Percentiles rank a stretch among this genome's conserved stretches.
Conservation (phyloP, 2,329 filamentous ascomycete genomes). For the Cytospora schulzeri region DNA sequence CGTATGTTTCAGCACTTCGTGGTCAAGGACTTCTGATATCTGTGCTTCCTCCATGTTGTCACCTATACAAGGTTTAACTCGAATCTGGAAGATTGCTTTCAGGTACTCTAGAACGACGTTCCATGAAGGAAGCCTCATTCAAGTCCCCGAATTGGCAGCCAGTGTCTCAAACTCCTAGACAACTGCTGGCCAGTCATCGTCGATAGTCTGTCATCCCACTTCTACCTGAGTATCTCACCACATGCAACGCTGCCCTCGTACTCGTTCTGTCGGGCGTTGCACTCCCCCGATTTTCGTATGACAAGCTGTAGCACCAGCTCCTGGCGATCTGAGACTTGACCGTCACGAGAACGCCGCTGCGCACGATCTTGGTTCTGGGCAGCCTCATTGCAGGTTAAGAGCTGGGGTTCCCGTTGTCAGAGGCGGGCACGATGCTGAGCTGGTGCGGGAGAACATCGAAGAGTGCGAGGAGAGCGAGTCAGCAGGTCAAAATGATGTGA, state of each 20-base stretch:
- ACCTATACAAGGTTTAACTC: no score
- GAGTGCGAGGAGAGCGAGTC: slow-evolving; percentile 5
- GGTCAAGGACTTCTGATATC: no score
- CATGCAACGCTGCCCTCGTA: slow-evolving; percentile 7
- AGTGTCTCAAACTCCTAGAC: no score
- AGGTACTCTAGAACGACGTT: no score
- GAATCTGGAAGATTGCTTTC: no score
- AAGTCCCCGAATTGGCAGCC: no score
- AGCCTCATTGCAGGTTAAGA: slow-evolving; percentile 3
- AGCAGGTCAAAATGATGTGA: slow-evolving; percentile 11
- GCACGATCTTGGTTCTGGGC: slow-evolving; percentile 2
- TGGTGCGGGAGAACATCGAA: slow-evolving; percentile 6
- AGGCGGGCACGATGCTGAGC: slow-evolving; percentile 15
- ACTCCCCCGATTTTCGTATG: slow-evolving; percentile 2
- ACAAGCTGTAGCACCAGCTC: slow-evolving; percentile 8
- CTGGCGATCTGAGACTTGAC: slow-evolving; percentile 1
- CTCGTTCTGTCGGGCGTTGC: slow-evolving; percentile 7
- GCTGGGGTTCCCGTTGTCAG: slow-evolving; percentile 7
- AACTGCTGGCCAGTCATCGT: no score
- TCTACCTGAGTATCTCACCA: no score
- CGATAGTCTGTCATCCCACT: no score
- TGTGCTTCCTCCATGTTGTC: no score
- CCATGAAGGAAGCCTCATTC: no score
- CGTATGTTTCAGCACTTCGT: no score
- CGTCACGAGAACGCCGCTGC: not conserved